Conservation (phyloP, 257 asterid genomes). For the Scutellaria minor region DNA sequence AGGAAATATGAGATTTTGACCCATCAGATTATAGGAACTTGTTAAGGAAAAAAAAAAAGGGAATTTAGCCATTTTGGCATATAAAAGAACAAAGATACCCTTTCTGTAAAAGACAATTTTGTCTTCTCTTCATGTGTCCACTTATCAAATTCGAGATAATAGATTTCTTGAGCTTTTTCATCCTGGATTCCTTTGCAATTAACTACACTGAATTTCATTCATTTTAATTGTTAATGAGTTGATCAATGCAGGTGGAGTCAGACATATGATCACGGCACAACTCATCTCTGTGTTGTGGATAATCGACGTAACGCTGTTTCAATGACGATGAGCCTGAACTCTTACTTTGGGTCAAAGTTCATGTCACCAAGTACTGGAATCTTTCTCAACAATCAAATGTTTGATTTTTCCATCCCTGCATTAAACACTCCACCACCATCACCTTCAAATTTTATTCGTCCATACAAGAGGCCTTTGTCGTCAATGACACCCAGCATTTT, state of each 20-base stretch:
- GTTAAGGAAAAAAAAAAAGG: no score
- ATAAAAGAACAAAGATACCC: no score
- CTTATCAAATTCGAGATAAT: no score
- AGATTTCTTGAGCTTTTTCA: no score
- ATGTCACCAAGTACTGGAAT: slow-evolving; percentile 60
- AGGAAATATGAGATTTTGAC: no score
- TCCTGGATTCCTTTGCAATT: no score
- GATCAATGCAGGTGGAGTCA: slow-evolving; percentile 53
- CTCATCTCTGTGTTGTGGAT: slow-evolving; percentile 53
- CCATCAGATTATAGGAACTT: no score
- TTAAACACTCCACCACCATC: slow-evolving; percentile 44
- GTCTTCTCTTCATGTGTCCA: no score
- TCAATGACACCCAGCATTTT: slow-evolving; percentile 58
- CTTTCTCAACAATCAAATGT: slow-evolving; percentile 61
- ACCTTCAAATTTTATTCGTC: slow-evolving; percentile 51
- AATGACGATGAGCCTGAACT: slow-evolving; percentile 47
- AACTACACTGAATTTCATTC: not conserved
- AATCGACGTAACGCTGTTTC: slow-evolving; percentile 50
- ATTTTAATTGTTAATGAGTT: not conserved
- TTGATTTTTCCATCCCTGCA: slow-evolving; percentile 49
- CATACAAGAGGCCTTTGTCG: slow-evolving; percentile 59
- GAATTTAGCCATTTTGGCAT: no score
- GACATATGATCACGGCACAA: slow-evolving; percentile 54
- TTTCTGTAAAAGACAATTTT: no score
- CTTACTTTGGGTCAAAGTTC: slow-evolving; percentile 42